A percentile compares a stretch with the other conserved stretches of the same genome.
phyloP scores from a whole-genome alignment of 345 rosid genomes.

The Viola odorata region DNA sequence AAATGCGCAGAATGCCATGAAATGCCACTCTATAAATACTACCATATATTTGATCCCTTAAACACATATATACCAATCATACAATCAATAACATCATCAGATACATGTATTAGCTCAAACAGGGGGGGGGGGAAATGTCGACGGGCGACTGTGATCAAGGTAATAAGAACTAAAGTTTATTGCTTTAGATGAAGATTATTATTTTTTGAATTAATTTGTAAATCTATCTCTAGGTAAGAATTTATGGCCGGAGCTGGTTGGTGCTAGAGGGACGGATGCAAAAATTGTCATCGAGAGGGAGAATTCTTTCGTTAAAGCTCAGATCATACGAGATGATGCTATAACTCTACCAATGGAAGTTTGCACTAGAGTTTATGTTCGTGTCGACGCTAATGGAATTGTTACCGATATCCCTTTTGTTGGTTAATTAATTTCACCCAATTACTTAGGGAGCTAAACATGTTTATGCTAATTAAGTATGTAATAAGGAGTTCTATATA shows the following conservation, averaged over 20 bases:
- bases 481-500: no score
- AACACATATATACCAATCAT: no score
- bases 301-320: slow-evolving; percentile 17
- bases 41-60: no score
- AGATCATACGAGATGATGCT: slow-evolving; percentile 10
- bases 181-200: not conserved
- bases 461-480: no score
- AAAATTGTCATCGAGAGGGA: slow-evolving; percentile 7
- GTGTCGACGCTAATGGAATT: slow-evolving; percentile 8
- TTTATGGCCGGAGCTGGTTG: slow-evolving; percentile 24
- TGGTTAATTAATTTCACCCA: no score
- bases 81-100: no score
- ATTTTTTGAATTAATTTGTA: not conserved
- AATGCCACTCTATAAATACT: no score
- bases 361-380: slow-evolving; percentile 25
- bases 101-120: no score
- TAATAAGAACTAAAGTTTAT: not conserved
- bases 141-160: not conserved
- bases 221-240: slow-evolving; percentile 14
- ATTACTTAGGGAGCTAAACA: no score
- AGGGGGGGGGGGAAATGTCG: no score
- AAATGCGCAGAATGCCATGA: no score
- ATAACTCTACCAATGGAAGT: not conserved
- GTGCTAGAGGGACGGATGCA: slow-evolving; percentile 11
- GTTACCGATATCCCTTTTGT: not conserved